Base-by-base conservation (phyloP, 2,329 filamentous ascomycete genomes). In the Chrysoporthe cubensis region DNA sequence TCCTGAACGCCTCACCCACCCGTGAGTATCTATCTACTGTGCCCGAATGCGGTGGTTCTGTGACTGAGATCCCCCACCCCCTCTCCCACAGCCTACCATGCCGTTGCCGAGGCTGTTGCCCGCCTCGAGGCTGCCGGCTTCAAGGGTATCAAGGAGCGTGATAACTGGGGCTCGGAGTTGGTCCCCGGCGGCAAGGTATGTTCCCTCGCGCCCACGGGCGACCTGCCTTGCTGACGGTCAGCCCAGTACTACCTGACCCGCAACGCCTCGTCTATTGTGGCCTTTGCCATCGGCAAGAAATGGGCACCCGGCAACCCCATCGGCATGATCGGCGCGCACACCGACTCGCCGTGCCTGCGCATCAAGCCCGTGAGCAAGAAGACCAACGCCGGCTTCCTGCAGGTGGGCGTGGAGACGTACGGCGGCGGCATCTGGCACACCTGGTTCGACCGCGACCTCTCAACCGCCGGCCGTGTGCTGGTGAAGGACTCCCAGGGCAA, bases 361-460 rank as follows among this genome's bases (percentile, higher is more conserved):
- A 84, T 99, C 78, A 99, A 99, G 84, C 96, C 96, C 14, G 90
- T 97, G 54, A 97, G 93, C 76, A 97, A 95, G 81, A 96, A 95
- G 82, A 87, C 88, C 75, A 89, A 87, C 66, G 91, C 92, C 71
- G 95, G 95, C 14, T 99, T 96, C 79, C 81, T 97, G 71, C 96
- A 99, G 80, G 90, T 99, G 67, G 96, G 94, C 64, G 95, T 97
- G 63, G 96, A 99, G 84, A 95, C 93, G 1, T 99, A 99, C 76
- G 96, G 96, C 64, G 96, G 96, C 70, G 96, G 96, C 66, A 90
- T 98, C 75, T 98, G 95, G 95, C 94, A 97, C 80, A 97, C 93
- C 59, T 99, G 91, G 96, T 99, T 99, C 76, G 96, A 99, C 79
- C 90, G 96, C 62, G 96, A 99, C 78, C 83, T 99, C 70, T 91